Percentiles rank a stretch among this genome's conserved stretches.
These are phyloP conservation scores for Diaporthe sp. DNA, from an alignment of 2,329 filamentous ascomycete genomes.

Conservation along the genomic window DNA sequence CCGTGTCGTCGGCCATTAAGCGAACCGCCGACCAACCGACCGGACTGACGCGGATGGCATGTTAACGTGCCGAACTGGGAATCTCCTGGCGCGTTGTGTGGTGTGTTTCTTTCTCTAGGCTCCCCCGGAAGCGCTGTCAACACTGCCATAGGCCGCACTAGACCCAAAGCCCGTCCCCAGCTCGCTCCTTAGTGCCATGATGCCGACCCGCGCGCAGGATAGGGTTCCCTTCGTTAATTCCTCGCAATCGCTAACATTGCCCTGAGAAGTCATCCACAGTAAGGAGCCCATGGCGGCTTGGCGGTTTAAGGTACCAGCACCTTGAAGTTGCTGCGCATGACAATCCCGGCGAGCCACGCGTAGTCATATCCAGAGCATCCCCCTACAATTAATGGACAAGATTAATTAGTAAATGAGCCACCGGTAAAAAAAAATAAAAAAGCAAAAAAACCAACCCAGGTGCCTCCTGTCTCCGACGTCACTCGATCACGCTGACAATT, in stretches of 20 bases:
- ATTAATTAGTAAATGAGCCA: not conserved
- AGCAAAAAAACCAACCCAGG: not conserved
- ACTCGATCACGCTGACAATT: not conserved
- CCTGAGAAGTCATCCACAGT: not conserved
- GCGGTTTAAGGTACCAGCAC: not conserved
- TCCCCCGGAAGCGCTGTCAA: not conserved
- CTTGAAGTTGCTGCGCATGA: not conserved
- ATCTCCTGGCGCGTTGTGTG: not conserved
- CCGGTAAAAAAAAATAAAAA: too few species aligned
- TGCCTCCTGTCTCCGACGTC: not conserved
- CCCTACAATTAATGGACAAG: not conserved
- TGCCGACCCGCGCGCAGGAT: not conserved
- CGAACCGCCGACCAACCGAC: not conserved
- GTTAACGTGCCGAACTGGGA: not conserved
- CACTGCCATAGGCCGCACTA: not conserved
- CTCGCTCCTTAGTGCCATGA: not conserved
- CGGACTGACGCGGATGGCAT: not conserved
- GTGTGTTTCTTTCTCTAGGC: not conserved
- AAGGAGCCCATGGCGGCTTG: not conserved
- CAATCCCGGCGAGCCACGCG: slow-evolving; percentile 13
- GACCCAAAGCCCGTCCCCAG: not conserved
- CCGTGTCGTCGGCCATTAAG: not conserved
- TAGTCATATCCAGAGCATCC: not conserved
- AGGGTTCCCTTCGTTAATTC: not conserved
- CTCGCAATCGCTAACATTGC: not conserved